phyloP scores from a whole-genome alignment of 495 filamentous ascomycete species.

The Penicillium paxilli region DNA sequence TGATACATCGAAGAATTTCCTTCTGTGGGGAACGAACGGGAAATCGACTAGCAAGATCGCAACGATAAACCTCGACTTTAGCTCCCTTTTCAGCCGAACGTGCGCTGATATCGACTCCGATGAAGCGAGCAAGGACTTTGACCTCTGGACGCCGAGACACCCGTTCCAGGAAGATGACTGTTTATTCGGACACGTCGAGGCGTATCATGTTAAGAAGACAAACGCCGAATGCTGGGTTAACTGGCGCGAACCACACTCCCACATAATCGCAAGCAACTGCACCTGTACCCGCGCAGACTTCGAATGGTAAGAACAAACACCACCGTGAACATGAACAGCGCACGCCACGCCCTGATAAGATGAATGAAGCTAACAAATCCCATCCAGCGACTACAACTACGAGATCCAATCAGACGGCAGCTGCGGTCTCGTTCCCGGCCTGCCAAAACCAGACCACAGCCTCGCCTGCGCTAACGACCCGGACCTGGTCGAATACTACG shows the following conservation, averaged over 20 bases:
- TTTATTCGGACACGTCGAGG: constrained; percentile 85
- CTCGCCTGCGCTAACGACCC: constrained; percentile 67
- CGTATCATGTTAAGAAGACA: constrained; percentile 86
- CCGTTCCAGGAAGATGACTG: constrained; percentile 74
- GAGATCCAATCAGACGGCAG: constrained; percentile 71
- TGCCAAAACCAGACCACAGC: constrained; percentile 63
- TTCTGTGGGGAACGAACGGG: constrained; percentile 74
- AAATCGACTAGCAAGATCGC: constrained; percentile 46
- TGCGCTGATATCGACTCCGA: constrained; percentile 59
- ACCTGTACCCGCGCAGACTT: constrained; percentile 80
- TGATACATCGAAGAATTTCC: constrained; percentile 83
- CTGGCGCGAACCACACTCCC: constrained; percentile 64
- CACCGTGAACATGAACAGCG: not conserved
- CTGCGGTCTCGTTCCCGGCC: constrained; percentile 73
- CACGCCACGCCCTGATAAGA: not conserved
- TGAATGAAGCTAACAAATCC: constrained; percentile 16
- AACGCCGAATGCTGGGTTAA: constrained; percentile 77
- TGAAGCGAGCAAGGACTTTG: constrained; percentile 72
- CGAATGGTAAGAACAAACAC: constrained; percentile 75
- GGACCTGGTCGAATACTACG: constrained; percentile 68
- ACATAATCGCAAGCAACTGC: constrained; percentile 68
- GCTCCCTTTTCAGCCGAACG: constrained; percentile 63
- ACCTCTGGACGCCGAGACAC: constrained; percentile 81
- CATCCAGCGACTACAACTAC: constrained; percentile 86
- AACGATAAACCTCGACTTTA: constrained; percentile 86